Percentiles rank a stretch among this genome's conserved stretches.
Conservation (phyloP, 805 yeast species). For the Teunomyces gatunensis region DNA sequence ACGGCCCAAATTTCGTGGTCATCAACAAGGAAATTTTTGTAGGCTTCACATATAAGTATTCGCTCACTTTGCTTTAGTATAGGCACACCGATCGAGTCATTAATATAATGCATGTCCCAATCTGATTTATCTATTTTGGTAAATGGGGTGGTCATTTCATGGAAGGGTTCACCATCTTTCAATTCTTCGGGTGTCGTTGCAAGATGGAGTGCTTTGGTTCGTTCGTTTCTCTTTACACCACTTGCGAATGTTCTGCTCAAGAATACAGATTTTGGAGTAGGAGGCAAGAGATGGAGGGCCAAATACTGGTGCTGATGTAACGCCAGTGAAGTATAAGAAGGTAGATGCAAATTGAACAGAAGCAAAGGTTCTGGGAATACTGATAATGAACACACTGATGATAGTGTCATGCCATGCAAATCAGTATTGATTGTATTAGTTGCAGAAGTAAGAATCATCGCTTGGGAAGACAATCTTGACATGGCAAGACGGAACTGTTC, state of each 20-base stretch:
- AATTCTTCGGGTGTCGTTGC: constrained; percentile 21
- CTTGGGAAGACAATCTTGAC: constrained; percentile 40
- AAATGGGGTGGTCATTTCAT: constrained; percentile 58
- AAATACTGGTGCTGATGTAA: constrained; percentile 56
- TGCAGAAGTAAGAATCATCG: constrained; percentile 44
- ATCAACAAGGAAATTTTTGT: constrained; percentile 55
- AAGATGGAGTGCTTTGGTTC: constrained; percentile 19
- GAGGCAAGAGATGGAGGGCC: constrained; percentile 76
- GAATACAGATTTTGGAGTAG: constrained; percentile 50
- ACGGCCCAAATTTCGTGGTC: constrained; percentile 94
- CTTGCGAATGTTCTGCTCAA: constrained; percentile 65
- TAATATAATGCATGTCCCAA: constrained; percentile 26
- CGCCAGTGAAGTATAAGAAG: constrained; percentile 73
- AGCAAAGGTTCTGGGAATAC: constrained; percentile 73
- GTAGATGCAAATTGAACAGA: constrained; percentile 83
- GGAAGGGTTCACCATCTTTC: constrained; percentile 36
- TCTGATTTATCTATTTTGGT: constrained; percentile 23
- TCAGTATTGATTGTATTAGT: constrained; percentile 10
- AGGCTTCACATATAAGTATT: constrained; percentile 59
- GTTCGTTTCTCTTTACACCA: constrained; percentile 50
- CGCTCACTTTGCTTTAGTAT: constrained; percentile 56
- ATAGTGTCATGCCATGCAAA: constrained; percentile 76
- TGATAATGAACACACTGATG: constrained; percentile 82
- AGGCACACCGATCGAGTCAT: constrained; percentile 44
- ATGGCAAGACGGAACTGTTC: constrained; percentile 27